Evolutionary conservation across 163 green algal species (phyloP).

Genomic region (Chlorella variabilis): DNA sequence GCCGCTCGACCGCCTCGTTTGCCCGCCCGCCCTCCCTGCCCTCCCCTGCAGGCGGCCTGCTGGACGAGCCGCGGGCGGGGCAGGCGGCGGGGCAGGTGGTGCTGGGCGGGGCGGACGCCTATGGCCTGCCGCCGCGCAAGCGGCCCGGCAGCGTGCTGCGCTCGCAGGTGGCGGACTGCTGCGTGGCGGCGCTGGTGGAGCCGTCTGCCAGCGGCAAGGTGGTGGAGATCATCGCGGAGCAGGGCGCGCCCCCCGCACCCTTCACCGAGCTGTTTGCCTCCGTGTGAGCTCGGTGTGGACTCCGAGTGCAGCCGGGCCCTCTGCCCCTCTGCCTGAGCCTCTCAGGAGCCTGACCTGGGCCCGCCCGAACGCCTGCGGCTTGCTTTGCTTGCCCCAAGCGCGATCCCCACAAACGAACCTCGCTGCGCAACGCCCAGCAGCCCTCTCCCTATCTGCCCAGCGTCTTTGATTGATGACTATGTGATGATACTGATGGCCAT

Average conservation of each 20-base stretch:
- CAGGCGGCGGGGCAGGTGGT: slow-evolving; percentile 65
- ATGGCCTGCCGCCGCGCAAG: slow-evolving; percentile 71
- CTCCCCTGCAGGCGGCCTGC: slow-evolving; percentile 70
- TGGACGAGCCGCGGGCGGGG: slow-evolving; percentile 56
- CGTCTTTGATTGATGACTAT: no score
- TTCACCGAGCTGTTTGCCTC: slow-evolving; percentile 58
- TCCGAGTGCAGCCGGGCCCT: no score
- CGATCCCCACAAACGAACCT: no score
- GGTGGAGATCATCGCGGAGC: slow-evolving; percentile 78
- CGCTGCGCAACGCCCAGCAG: no score
- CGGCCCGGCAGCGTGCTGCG: slow-evolving; percentile 75
- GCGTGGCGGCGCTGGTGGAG: slow-evolving; percentile 76
- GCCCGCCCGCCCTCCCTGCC: no score
- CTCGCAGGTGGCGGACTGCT: slow-evolving; percentile 80
- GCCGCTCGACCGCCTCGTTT: no score
- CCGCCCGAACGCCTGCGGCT: background rate
- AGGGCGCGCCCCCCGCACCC: slow-evolving; percentile 37
- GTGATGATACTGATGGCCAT: background rate
- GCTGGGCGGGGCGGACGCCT: slow-evolving; percentile 68
- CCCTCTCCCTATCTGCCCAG: no score
- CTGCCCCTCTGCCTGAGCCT: no score
- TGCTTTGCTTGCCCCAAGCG: no score
- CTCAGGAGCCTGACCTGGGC: no score
- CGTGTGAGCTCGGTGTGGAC: no score
- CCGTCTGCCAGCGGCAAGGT: slow-evolving; percentile 70